Evolutionary conservation across 2,329 filamentous ascomycete species (phyloP).

Genomic region (Aschersonia sp.): DNA sequence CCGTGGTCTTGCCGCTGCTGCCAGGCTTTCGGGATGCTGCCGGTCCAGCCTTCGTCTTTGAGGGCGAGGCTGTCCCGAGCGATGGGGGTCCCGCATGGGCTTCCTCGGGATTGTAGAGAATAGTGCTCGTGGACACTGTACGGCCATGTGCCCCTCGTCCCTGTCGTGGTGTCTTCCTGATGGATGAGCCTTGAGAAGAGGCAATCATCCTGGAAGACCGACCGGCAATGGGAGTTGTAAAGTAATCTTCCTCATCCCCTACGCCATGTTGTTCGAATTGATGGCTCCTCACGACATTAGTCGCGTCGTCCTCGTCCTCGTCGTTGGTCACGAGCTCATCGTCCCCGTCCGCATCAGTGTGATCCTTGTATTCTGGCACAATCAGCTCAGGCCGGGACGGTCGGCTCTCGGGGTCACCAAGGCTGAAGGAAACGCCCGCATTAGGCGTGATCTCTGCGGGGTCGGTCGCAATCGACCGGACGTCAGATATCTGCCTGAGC

Average conservation of each 20-base stretch:
- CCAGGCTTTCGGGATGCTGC: constrained; percentile 19
- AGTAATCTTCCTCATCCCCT: constrained; percentile 33
- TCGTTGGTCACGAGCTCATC: constrained; percentile 80
- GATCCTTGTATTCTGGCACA: constrained; percentile 32
- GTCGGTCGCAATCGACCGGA: constrained; percentile 47
- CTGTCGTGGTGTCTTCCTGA: constrained; percentile 16
- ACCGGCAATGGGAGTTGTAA: constrained; percentile 33
- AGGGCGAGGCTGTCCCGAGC: constrained; percentile 23
- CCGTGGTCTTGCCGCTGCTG: constrained; percentile 17
- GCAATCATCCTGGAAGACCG: constrained; percentile 22
- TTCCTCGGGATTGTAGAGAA: constrained; percentile 62
- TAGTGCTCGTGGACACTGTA: constrained; percentile 69
- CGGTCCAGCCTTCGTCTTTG: constrained; percentile 8
- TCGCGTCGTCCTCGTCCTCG: constrained; percentile 45
- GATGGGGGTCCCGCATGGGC: constrained; percentile 23
- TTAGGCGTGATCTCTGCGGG: constrained; percentile 47
- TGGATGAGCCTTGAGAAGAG: constrained; percentile 18
- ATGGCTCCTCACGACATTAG: constrained; percentile 23
- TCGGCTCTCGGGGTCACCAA: constrained; percentile 14
- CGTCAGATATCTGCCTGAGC: constrained; percentile 36
- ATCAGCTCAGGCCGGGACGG: constrained; percentile 22
- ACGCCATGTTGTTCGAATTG: constrained; percentile 12
- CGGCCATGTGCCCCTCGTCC: constrained; percentile 45
- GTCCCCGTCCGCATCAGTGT: constrained; percentile 77
- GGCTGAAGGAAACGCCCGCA: constrained; percentile 21